Base-by-base conservation (phyloP, 441 rosid genomes). In the Adansonia gregorii region DNA sequence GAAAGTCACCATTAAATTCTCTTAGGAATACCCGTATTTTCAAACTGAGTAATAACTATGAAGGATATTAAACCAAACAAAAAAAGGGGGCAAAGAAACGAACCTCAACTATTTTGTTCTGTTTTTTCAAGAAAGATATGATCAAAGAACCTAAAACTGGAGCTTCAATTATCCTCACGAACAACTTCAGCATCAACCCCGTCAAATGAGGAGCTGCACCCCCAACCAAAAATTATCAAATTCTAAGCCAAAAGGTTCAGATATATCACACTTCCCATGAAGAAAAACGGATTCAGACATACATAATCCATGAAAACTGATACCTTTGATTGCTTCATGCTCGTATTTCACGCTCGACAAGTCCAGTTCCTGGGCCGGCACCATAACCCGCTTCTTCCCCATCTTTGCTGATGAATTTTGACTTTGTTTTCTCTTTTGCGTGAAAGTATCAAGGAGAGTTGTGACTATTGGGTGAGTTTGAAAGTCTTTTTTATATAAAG, bases 121-220 rank as follows among this genome's bases (percentile, higher is more conserved):
- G 82, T 80, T 87, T 91, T 87, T 90, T 91, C 84, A 94, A 58
- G 22, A 58, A 46, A 54, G 87, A 83, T 0, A 91, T 80, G 73
- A 94, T 74, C 65, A 82, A 75, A 74, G 93, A 73, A 74, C 98
- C 97, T 43, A 94, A 77, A 41, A 92, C 15, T 12, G 98, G 98
- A 35, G 92, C 81, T 81, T 92, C 98, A 54, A 89, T 43, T 24
- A 88, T 22, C 73, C 81, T 85, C 67, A 89, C 90, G 73, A 92
- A 92, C 56, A 92, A 61, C 88, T 82, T 88, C 72, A 92, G 85
- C 59, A 43, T 70, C 67, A 84, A 76, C 12, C 98, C 98, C 22
- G 93, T 89, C 87, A 94, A 79, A 86, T 90, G 97, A 12, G 98
- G 97, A 70, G 93, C 97, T 94, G 89, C 67, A 65, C 39, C 43